Percentiles rank a stretch among this genome's conserved stretches.
phyloP scores from a whole-genome alignment of 805 yeast species.

The Starmerella etchellsii region DNA sequence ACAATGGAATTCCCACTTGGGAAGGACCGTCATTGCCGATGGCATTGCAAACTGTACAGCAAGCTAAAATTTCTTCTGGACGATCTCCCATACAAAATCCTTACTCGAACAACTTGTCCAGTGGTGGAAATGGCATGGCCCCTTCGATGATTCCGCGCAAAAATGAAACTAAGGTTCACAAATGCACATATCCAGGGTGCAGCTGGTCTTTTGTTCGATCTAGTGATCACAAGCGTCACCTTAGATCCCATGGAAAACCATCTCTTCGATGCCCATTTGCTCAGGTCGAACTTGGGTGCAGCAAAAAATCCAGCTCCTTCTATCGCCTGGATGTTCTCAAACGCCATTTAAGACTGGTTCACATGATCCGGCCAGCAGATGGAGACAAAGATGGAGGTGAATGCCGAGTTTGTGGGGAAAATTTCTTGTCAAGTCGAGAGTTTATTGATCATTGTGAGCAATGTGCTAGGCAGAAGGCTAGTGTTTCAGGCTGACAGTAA shows the following conservation, averaged over 20 bases:
- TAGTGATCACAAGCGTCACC: slow-evolving; percentile 56
- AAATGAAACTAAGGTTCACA: slow-evolving; percentile 16
- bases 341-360: slow-evolving; percentile 58
- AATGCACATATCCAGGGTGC: slow-evolving; percentile 35
- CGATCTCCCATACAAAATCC: no score
- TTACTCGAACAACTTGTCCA: no score
- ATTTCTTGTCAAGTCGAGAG: slow-evolving; percentile 40
- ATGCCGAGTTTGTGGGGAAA: slow-evolving; percentile 51
- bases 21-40: no score
- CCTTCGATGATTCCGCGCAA: no score
- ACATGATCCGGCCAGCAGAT: slow-evolving; percentile 38
- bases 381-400: slow-evolving; percentile 43
- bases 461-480: slow-evolving; percentile 36
- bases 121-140: no score
- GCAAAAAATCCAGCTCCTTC: slow-evolving; percentile 64
- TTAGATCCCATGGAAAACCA: slow-evolving; percentile 54
- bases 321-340: slow-evolving; percentile 62
- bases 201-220: slow-evolving; percentile 59
- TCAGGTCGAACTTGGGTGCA: slow-evolving; percentile 57
- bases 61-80: no score
- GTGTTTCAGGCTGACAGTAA: no score
- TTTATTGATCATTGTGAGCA: slow-evolving; percentile 54
- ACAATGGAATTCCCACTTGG: no score
- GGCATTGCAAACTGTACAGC: no score
- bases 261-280: slow-evolving; percentile 62